Base-by-base conservation (phyloP, 257 asterid genomes). In the Gentiana dahurica region DNA sequence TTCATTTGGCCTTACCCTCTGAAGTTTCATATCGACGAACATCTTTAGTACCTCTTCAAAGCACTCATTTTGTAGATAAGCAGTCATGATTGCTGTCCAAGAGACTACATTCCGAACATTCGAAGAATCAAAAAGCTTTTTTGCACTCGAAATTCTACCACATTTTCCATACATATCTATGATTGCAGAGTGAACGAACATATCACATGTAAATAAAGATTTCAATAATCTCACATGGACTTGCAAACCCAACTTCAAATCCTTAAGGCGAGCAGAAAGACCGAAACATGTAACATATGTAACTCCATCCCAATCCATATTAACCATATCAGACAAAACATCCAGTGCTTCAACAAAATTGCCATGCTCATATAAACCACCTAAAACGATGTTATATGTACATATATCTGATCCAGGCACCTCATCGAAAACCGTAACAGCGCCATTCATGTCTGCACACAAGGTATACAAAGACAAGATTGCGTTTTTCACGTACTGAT, bases 141-240 rank as follows among this genome's bases (percentile, higher is more conserved):
- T 73, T 66, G 82, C 76, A 8, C 55, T 58, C 4, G 37, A 66
- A 54, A 85, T 58, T 36, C 81, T 83, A 36, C 92, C 84, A 59
- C 92, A 87, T 76, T 91, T 84, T 34, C 96, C 95, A 37, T 91
- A 87, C 87, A 83, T 84, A 68, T 87, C 98, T 35, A 87, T 63
- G 3, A 77, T 61, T 33, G 92, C 76, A 36, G 89, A 80, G 32
- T 80, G 80, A 10, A 87, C 65, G 60, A 74, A 85, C 53, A 75
- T 43, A 81, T 90, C 83, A 54, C 57, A 51, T 65, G 62, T 71
- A 55, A 75, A 62, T 55, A 83, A 80, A 35, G 44, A 62, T 76
- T 75, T 87, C 66, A 81, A 34, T 60, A 78, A 44, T 57, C 72
- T 75, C 52, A 70, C 58, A 49, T 84, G 94, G 54, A 83, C 76